These are phyloP conservation scores for Canariomyces notabilis DNA, from an alignment of 2,329 filamentous ascomycete species.

Conservation along the genomic window DNA sequence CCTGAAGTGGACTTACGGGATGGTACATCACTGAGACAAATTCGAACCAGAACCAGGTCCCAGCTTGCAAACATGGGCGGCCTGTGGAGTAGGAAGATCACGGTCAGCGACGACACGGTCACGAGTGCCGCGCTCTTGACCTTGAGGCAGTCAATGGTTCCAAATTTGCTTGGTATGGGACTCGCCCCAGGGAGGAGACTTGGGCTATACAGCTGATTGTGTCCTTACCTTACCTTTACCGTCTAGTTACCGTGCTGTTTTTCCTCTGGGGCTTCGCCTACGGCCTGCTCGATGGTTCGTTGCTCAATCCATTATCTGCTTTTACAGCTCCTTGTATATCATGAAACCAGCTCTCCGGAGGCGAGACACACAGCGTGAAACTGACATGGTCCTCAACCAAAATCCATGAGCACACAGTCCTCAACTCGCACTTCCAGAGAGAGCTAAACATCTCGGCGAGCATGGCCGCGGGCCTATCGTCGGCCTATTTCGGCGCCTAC, in stretches of 20 bases:
- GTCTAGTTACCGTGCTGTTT: slow-evolving; percentile 33
- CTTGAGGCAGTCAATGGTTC: slow-evolving; percentile 31
- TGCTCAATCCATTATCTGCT: not conserved
- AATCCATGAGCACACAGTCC: too few relatives aligned
- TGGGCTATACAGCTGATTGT: not conserved
- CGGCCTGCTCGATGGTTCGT: slow-evolving; percentile 31
- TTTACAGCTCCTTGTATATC: too few relatives aligned
- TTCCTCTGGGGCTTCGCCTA: slow-evolving; percentile 36
- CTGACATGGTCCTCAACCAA: not conserved
- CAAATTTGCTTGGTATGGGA: slow-evolving; percentile 26
- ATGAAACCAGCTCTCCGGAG: too few relatives aligned
- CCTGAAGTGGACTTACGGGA: too few relatives aligned
- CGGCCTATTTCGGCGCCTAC: slow-evolving; percentile 48
- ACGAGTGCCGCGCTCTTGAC: slow-evolving; percentile 32
- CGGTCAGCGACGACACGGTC: slow-evolving; percentile 31
- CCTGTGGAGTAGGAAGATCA: slow-evolving; percentile 29
- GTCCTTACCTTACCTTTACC: not conserved
- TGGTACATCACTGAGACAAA: too few relatives aligned
- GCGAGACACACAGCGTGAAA: not conserved
- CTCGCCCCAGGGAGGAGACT: not conserved
- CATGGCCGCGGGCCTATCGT: slow-evolving; percentile 43
- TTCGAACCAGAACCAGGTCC: not conserved
- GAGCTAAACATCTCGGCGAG: slow-evolving; percentile 41
- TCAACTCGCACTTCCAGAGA: slow-evolving; percentile 47
- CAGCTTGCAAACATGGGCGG: not conserved